Conservation (phyloP, 139 green algal species). For the Chlorella sp. region DNA sequence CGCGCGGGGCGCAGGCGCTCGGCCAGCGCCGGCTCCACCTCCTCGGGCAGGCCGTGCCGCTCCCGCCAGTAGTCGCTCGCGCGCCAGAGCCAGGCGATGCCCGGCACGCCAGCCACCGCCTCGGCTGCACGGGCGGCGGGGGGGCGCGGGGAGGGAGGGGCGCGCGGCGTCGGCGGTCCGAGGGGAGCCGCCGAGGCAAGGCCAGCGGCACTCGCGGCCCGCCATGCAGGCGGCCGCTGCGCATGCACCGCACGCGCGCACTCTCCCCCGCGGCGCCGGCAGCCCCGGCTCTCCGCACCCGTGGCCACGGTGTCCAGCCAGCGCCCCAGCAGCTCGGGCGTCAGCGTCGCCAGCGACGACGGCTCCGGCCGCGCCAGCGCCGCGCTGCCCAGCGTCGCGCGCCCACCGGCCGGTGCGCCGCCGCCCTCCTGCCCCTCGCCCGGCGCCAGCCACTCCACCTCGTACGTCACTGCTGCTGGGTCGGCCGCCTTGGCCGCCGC, state of each 20-base stretch:
- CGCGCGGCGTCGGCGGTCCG: no score
- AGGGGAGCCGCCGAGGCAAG: no score
- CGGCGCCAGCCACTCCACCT: conserved; percentile 40
- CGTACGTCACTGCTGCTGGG: conserved; percentile 8
- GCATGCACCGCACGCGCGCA: no score
- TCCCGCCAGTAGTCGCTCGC: conserved; percentile 13
- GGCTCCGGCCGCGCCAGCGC: conserved; percentile 1
- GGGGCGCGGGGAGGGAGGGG: no score
- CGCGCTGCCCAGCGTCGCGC: background rate
- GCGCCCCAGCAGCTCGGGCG: conserved; percentile 14
- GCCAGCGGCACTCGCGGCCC: no score
- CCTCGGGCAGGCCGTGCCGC: conserved; percentile 24
- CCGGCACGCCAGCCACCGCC: conserved; percentile 47
- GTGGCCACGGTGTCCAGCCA: conserved; percentile 43
- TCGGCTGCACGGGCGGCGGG: no score
- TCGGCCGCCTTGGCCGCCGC: background rate
- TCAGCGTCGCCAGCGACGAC: conserved; percentile 18
- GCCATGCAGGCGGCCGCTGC: no score
- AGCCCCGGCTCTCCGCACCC: no score
- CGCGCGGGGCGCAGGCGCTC: conserved; percentile 28
- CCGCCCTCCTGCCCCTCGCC: no score
- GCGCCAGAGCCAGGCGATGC: conserved; percentile 41
- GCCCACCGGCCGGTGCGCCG: background rate
- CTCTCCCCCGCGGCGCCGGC: no score
- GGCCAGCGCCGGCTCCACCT: conserved; percentile 31